Evolutionary conservation across 169 alveolate genomes (phyloP).

Genomic region (Cryptosporidium canis): DNA sequence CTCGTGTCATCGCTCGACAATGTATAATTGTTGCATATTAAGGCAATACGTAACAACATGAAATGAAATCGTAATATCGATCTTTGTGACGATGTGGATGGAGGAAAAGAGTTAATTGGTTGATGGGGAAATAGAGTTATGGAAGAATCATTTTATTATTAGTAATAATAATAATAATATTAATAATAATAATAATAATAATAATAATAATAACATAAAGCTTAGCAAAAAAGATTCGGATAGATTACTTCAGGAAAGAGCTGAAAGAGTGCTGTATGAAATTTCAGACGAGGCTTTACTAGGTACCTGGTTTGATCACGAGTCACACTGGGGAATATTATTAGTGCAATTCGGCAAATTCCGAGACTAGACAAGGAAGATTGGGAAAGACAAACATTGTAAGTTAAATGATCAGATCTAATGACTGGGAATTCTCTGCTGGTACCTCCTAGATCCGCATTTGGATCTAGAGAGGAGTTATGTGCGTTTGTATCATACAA

Average conservation of each 20-base stretch:
- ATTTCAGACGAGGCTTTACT: too few species aligned
- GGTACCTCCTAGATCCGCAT: slow-evolving; percentile 70
- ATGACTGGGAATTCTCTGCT: slow-evolving; percentile 23
- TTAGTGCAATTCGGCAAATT: too few species aligned
- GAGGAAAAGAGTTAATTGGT: neutral
- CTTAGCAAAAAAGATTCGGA: too few species aligned
- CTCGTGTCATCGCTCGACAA: slow-evolving; percentile 71
- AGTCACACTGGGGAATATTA: too few species aligned
- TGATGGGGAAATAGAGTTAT: neutral
- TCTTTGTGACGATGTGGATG: slow-evolving; percentile 46
- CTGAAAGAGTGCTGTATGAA: too few species aligned
- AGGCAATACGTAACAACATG: slow-evolving; percentile 75
- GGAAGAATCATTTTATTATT: neutral
- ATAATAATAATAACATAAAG: too few species aligned
- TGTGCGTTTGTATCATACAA: slow-evolving; percentile 71
- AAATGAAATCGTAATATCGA: slow-evolving; percentile 71
- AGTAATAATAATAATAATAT: neutral
- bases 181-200: neutral
- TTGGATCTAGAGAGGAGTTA: slow-evolving; percentile 58
- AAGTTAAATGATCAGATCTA: neutral
- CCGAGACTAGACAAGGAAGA: neutral
- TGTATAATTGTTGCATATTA: neutral
- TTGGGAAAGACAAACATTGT: neutral
- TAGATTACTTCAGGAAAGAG: too few species aligned
- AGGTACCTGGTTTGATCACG: too few species aligned